phyloP scores from a whole-genome alignment of 768 basidiomycete species.

The Kwoniella sp. region DNA sequence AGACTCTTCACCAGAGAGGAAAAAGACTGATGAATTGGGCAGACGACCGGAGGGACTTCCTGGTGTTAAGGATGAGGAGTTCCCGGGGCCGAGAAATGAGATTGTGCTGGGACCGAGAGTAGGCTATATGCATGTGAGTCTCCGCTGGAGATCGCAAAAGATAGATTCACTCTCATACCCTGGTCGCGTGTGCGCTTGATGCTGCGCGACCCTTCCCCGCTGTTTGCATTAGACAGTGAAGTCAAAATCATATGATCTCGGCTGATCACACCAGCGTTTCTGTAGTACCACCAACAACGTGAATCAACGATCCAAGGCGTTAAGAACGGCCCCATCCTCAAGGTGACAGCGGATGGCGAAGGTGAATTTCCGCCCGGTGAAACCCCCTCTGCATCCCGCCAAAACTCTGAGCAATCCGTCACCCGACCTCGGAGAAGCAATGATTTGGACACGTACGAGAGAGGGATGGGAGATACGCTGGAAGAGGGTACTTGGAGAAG shows the following conservation, averaged over 20 bases:
- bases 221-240: too few relatives aligned
- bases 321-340: constrained; percentile 41
- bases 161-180: background rate
- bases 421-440: constrained; percentile 18
- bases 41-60: constrained; percentile 35
- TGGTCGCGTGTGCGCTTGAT: too few relatives aligned
- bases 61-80: constrained; percentile 47
- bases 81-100: constrained; percentile 49
- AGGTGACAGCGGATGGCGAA: constrained; percentile 52
- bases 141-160: too few relatives aligned
- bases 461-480: constrained; percentile 20
- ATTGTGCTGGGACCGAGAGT: constrained; percentile 50
- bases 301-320: constrained; percentile 30
- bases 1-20: constrained; percentile 21
- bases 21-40: constrained; percentile 43
- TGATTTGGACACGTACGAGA: constrained; percentile 24
- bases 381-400: constrained; percentile 31
- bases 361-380: constrained; percentile 49
- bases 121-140: constrained; percentile 45
- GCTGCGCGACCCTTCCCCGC: too few relatives aligned
- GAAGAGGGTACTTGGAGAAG: constrained; percentile 24
- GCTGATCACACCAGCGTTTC: too few relatives aligned
- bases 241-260: too few relatives aligned
- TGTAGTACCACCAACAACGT: constrained; percentile 46
- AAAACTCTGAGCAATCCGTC: background rate